Conservation (phyloP, 176 grass and related monocot genomes). For the Oryza australiensis region DNA sequence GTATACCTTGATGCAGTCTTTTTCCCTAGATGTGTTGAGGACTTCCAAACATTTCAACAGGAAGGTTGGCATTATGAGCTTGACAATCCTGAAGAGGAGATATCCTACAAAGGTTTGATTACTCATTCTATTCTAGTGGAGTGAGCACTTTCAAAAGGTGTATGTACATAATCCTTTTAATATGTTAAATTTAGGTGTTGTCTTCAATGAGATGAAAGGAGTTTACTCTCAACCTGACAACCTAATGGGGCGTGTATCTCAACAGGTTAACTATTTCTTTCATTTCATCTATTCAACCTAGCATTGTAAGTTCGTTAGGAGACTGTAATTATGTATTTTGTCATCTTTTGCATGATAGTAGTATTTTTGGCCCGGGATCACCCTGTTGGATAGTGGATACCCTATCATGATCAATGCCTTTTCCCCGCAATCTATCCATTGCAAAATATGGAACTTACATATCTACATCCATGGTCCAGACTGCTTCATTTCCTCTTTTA, state of each 20-base stretch:
- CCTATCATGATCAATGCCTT: background rate
- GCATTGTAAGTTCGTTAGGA: background rate
- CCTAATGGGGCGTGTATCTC: conserved; percentile 76
- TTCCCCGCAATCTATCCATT: conserved; percentile 30
- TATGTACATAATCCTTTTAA: conserved; percentile 19
- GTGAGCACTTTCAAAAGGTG: conserved; percentile 15
- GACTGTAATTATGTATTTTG: background rate
- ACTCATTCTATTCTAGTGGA: conserved; percentile 32
- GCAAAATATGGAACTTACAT: conserved; percentile 15
- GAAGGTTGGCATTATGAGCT: conserved; percentile 99
- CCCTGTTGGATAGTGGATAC: background rate
- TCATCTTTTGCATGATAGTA: conserved; percentile 3
- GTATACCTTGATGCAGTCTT: conserved; percentile 98
- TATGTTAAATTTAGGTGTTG: conserved; percentile 71
- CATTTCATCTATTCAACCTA: conserved; percentile 17
- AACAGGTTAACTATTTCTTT: conserved; percentile 61
- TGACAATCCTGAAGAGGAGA: conserved; percentile 84
- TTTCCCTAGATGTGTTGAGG: conserved; percentile 92
- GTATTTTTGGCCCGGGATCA: background rate
- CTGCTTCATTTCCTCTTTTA: background rate
- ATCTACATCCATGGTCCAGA: conserved; percentile 15
- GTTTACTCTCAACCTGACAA: conserved; percentile 99
- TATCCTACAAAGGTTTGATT: conserved; percentile 87
- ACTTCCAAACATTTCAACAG: conserved; percentile 97
- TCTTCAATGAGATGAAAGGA: conserved; percentile 99